Conservation (phyloP, 2,329 filamentous ascomycete species). For the Magnaporthiopsis rhizophila region DNA sequence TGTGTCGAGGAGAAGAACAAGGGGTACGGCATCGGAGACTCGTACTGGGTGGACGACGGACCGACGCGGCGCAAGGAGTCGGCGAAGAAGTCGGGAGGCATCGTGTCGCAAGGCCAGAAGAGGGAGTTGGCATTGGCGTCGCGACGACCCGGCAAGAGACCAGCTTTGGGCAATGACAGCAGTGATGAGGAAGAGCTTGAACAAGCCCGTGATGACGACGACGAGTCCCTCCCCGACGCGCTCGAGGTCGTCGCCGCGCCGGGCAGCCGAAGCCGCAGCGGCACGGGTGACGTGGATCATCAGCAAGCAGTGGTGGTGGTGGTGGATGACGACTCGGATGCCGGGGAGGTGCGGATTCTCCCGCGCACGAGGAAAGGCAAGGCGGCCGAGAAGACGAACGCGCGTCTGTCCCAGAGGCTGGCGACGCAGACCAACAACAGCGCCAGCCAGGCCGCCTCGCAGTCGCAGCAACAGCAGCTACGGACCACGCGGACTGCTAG, state of each 20-base stretch:
- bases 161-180: conserved; percentile 25
- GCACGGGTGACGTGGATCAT: conserved; percentile 15
- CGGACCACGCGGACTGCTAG: conserved; percentile 13
- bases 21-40: conserved; percentile 65
- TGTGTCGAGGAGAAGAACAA: conserved; percentile 65
- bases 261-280: conserved; percentile 28
- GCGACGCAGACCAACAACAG: conserved; percentile 11
- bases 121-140: conserved; percentile 10
- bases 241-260: conserved; percentile 8
- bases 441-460: conserved; percentile 20
- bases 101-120: conserved; percentile 10
- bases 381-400: conserved; percentile 21
- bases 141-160: conserved; percentile 12
- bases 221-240: neutral
- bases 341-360: conserved; percentile 11
- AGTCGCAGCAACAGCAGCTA: conserved; percentile 14
- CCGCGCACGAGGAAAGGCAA: conserved; percentile 24
- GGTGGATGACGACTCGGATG: conserved; percentile 3
- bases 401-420: conserved; percentile 15
- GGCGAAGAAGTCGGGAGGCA: conserved; percentile 14
- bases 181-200: conserved; percentile 25
- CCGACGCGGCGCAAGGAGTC: conserved; percentile 17
- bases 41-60: conserved; percentile 63
- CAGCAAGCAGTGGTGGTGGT: neutral
- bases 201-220: conserved; percentile 11